Conservation (phyloP, 129 eudicot species). For the Mikania micrantha region DNA sequence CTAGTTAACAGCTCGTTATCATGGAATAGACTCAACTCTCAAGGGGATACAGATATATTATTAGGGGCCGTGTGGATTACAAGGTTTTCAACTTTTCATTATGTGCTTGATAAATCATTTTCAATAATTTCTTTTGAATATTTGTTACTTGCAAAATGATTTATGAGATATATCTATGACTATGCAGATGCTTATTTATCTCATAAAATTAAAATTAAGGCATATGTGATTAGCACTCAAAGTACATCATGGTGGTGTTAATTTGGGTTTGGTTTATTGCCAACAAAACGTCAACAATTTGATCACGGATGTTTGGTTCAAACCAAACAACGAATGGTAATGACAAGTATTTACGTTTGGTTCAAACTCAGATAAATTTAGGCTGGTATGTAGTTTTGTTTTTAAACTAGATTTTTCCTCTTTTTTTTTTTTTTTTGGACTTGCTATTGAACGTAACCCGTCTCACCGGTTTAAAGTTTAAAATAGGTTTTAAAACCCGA, state of each 20-base stretch:
- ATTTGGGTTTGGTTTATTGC: not conserved
- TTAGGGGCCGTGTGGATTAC: constrained; percentile 60
- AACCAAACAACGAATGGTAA: not conserved
- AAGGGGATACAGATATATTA: constrained; percentile 56
- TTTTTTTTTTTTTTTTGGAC: no score
- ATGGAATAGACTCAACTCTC: no score
- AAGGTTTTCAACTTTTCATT: not conserved
- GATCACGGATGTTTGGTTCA: not conserved
- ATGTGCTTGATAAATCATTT: not conserved
- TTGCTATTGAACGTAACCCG: no score
- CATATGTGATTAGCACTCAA: not conserved
- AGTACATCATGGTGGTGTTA: not conserved
- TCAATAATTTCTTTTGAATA: not conserved
- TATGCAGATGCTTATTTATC: not conserved
- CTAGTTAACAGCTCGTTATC: no score
- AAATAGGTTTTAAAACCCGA: no score
- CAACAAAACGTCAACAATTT: not conserved
- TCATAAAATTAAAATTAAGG: not conserved
- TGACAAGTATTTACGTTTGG: no score
- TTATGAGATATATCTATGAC: not conserved
- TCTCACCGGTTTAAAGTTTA: no score
- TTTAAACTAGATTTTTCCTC: no score
- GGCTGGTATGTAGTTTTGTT: no score
- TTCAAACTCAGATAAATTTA: no score
- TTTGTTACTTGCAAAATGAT: not conserved